Evolutionary conservation across 2,329 filamentous ascomycete species (phyloP).

Genomic region (Calycina herbarum): DNA sequence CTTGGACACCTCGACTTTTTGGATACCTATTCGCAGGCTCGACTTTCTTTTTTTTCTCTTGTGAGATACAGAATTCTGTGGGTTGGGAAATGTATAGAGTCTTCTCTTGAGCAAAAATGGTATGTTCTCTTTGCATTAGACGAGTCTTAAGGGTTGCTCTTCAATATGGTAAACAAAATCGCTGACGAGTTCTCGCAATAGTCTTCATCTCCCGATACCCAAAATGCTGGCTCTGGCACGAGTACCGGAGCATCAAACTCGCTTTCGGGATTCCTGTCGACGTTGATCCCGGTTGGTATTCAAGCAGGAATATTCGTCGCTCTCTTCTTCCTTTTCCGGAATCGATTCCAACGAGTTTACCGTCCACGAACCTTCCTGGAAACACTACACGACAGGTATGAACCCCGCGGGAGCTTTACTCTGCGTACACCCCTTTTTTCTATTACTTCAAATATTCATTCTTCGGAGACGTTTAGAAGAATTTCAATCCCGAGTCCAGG

Average conservation of each 20-base stretch:
- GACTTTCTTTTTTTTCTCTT: neutral
- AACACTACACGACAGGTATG: conserved; percentile 45
- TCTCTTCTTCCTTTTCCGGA: conserved; percentile 50
- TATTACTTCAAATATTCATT: no score
- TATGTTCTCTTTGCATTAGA: neutral
- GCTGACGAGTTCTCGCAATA: neutral
- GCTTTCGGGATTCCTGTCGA: conserved; percentile 46
- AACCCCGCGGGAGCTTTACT: conserved; percentile 1
- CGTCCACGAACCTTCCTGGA: conserved; percentile 54
- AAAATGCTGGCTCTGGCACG: conserved; percentile 14
- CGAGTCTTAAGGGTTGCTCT: neutral
- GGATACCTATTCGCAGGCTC: neutral
- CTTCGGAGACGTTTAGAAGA: no score
- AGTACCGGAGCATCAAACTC: conserved; percentile 17
- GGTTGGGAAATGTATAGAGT: neutral
- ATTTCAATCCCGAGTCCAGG: no score
- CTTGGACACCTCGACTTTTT: neutral
- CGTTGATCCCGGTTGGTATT: conserved; percentile 47
- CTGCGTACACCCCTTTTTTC: no score
- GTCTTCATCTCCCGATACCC: neutral
- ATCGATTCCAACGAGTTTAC: conserved; percentile 49
- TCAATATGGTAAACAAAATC: neutral
- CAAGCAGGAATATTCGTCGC: conserved; percentile 43
- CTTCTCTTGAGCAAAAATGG: neutral
- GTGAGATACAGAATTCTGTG: neutral